Conservation (phyloP, 31 red algal species). For the Asparagopsis taxiformis region DNA sequence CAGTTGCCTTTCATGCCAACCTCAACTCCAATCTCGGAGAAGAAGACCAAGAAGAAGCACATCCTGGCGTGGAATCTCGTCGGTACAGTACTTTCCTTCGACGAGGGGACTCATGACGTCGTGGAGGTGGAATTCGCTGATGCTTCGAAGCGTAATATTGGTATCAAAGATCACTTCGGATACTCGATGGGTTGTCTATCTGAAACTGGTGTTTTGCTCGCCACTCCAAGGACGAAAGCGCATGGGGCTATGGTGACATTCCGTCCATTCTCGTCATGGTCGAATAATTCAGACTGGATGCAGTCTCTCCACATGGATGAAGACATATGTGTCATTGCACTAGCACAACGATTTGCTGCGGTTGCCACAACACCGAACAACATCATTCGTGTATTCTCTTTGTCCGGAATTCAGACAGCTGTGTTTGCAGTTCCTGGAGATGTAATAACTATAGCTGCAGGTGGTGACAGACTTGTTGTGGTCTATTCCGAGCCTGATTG, state of each 20-base stretch:
- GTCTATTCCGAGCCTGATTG: slow-evolving; percentile 45
- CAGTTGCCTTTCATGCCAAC: slow-evolving; percentile 74
- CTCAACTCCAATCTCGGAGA: slow-evolving; percentile 58
- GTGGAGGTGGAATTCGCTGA: slow-evolving; percentile 88
- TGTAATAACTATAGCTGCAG: slow-evolving; percentile 57
- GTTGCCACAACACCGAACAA: slow-evolving; percentile 48
- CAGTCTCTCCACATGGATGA: slow-evolving; percentile 50
- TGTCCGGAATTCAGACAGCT: slow-evolving; percentile 78
- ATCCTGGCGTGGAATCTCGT: slow-evolving; percentile 81
- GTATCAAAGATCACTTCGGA: slow-evolving; percentile 92
- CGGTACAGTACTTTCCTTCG: slow-evolving; percentile 59
- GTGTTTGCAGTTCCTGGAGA: slow-evolving; percentile 49
- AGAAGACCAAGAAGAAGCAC: slow-evolving; percentile 25
- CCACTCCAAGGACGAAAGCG: slow-evolving; percentile 42
- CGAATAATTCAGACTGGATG: slow-evolving; percentile 87
- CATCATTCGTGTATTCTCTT: slow-evolving; percentile 72
- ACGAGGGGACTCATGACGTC: slow-evolving; percentile 72
- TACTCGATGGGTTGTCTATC: slow-evolving; percentile 54
- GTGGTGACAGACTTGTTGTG: slow-evolving; percentile 43
- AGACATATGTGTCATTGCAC: slow-evolving; percentile 52
- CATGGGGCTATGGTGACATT: slow-evolving; percentile 72
- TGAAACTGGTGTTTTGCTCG: slow-evolving; percentile 67
- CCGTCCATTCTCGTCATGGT: slow-evolving; percentile 77
- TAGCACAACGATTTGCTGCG: slow-evolving; percentile 77
- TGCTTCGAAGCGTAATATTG: slow-evolving; percentile 35